Evolutionary conservation across 371 early-diverging fungal genomes (phyloP), one percentile per base, ranked within the genome.

Genomic region (Conidiobolus incongruus): DNA sequence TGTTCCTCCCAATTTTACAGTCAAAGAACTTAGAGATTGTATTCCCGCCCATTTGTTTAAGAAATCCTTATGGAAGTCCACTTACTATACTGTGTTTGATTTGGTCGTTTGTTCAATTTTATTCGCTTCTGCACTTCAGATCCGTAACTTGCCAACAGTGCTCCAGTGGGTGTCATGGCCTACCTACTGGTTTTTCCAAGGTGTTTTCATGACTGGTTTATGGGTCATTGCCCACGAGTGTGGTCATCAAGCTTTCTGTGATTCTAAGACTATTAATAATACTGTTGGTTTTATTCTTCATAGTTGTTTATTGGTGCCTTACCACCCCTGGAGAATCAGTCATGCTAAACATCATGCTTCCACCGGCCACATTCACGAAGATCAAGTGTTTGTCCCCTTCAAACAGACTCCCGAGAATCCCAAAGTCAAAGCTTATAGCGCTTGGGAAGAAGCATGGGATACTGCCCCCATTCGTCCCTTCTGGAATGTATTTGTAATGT

Each of bases 191-290:
- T 52, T 72, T 33, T 52, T 59, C 29, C 82, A 81, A 60, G 87
- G 87, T 38, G 62, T 78, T 35, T 75, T 83, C 20, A 65, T 69
- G 50, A 84, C 84, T 17, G 89, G 89, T 32, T 41, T 82, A 41
- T 88, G 89, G 89, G 81, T 84, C 23, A 62, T 85, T 45, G 89
- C 84, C 36, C 89, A 88, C 56, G 87, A 79, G 54, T 75, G 77
- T 51, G 89, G 86, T 4, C 89, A 86, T 53, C 77, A 73, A 44
- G 71, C 77, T 1, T 89, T 81, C 65, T 79, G 80, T 29, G 64
- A 74, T 48, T 70, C 71, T 61, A 68, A 68, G 51, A 52, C 68
- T 26, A 59, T 85, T 50, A 81, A 84, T 64, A 72, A 85, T 55
- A 50, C 66, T 34, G 79, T 81, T 36, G 89, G 90, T 0, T 79